Conservation (phyloP, 768 basidiomycete genomes). For the Lyophyllum shimeji region DNA sequence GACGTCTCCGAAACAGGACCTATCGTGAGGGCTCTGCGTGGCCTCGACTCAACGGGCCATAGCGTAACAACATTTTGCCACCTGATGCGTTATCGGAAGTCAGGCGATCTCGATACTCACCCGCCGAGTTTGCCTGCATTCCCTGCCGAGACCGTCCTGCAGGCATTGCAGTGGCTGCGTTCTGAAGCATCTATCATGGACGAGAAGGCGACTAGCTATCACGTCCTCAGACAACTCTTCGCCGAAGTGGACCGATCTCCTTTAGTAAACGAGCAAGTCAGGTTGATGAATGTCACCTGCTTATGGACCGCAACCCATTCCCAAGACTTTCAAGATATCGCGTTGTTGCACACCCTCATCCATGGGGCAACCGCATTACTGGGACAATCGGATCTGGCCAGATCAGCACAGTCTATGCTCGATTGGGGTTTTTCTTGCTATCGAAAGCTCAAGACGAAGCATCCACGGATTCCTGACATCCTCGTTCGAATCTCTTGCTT, state of each 20-base stretch:
- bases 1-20: slow-evolving; percentile 53
- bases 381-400: slow-evolving; percentile 63
- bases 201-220: slow-evolving; percentile 66
- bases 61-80: slow-evolving; percentile 45
- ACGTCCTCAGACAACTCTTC: slow-evolving; percentile 74
- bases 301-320: slow-evolving; percentile 69
- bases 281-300: slow-evolving; percentile 69
- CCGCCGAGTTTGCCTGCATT: slow-evolving; percentile 67
- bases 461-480: slow-evolving; percentile 60
- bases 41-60: slow-evolving; percentile 31
- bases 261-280: slow-evolving; percentile 81
- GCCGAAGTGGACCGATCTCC: slow-evolving; percentile 62
- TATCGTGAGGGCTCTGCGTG: slow-evolving; percentile 46
- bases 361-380: slow-evolving; percentile 68
- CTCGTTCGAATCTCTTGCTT: slow-evolving; percentile 67
- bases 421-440: slow-evolving; percentile 72
- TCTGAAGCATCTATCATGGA: slow-evolving; percentile 39
- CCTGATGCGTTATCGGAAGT: slow-evolving; percentile 52
- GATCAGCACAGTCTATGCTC: slow-evolving; percentile 71
- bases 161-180: slow-evolving; percentile 61
- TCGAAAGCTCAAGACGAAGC: slow-evolving; percentile 34
- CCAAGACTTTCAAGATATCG: slow-evolving; percentile 52
- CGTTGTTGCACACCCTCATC: slow-evolving; percentile 66
- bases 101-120: slow-evolving; percentile 52
- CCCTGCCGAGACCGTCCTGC: slow-evolving; percentile 46